Percentiles rank a stretch among this genome's conserved stretches.
phyloP scores from a whole-genome alignment of 2,329 filamentous ascomycete species.

The Cercospora zeina region DNA sequence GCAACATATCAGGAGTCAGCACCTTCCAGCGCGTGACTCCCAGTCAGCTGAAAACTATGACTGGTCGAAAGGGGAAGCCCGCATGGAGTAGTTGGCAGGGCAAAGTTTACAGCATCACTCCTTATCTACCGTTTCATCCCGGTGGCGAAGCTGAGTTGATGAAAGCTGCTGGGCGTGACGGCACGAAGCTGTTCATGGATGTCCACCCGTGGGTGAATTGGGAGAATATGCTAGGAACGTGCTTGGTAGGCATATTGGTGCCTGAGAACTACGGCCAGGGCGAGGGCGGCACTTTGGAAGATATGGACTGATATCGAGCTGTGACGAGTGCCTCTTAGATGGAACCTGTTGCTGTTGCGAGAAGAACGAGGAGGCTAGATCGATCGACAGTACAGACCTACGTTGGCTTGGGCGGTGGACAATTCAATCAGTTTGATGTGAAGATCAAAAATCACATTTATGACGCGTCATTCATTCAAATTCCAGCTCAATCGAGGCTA shows the following conservation, averaged over 20 bases:
- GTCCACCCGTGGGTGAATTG: slow-evolving; percentile 69
- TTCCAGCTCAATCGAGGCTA: too few species aligned
- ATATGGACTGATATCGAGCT: slow-evolving; percentile 61
- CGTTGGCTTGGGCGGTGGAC: too few species aligned
- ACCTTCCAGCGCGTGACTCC: slow-evolving; percentile 74
- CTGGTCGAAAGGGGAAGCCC: slow-evolving; percentile 75
- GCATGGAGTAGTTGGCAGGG: slow-evolving; percentile 90
- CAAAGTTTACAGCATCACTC: slow-evolving; percentile 89
- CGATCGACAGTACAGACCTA: too few species aligned
- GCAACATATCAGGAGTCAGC: slow-evolving; percentile 51
- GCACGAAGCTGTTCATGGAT: slow-evolving; percentile 61
- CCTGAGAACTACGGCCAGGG: slow-evolving; percentile 51
- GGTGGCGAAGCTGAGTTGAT: slow-evolving; percentile 79
- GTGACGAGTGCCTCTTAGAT: too few species aligned
- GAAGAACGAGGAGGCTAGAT: too few species aligned
- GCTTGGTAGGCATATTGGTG: slow-evolving; percentile 62
- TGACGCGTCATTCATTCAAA: too few species aligned
- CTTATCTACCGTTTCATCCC: slow-evolving; percentile 87
- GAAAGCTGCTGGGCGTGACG: slow-evolving; percentile 74
- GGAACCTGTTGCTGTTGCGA: too few species aligned
- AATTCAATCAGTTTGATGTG: too few species aligned
- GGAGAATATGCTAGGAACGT: slow-evolving; percentile 65
- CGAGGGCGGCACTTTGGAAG: slow-evolving; percentile 49
- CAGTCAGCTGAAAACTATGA: slow-evolving; percentile 72
- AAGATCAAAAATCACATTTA: too few species aligned